Evolutionary conservation across 257 asterid genomes (phyloP), one percentile per base, ranked within the genome.

Genomic region (Solanum commersonii): DNA sequence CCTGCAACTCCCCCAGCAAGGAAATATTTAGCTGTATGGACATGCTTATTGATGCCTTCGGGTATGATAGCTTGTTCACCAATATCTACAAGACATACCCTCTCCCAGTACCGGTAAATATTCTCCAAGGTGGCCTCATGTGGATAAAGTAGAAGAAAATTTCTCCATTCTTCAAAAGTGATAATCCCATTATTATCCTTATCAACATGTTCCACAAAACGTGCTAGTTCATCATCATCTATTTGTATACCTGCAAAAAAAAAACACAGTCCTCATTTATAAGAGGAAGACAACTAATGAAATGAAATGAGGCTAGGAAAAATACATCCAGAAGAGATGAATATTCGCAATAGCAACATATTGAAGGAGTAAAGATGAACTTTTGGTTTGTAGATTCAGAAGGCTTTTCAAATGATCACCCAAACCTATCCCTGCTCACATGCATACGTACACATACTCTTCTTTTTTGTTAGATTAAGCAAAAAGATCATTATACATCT

Each of bases 1-100:
- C 99, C 99, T 84, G 99, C 99, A 87, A 98, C 98, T 71, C 98
- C 99, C 44, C 99, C 99, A 0, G 98, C 99, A 79, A 98, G 92
- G 89, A 98, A 88, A 90, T 96, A 98, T 68, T 94, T 96, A 77
- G 94, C 67, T 29, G 99, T 98, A 87, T 94, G 93, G 29, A 93
- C 97, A 87, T 96, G 98, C 89, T 92, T 96, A 91, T 97, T 95
- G 89, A 98, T 94, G 92, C 99, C 99, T 90, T 93, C 95, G 5
- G 99, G 99, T 88, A 98, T 94, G 84, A 96, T 95, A 4, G 99
- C 96, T 6, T 95, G 98, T 85, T 98, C 99, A 49, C 99, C 99
- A 56, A 98, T 98, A 91, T 98, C 99, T 59, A 98, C 98, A 13
- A 94, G 98, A 88, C 93, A 98, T 35, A 98, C 98, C 90, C 96